These are phyloP conservation scores for Graphilbum sp. DNA, from an alignment of 2,329 filamentous ascomycete species.

Conservation along the genomic window DNA sequence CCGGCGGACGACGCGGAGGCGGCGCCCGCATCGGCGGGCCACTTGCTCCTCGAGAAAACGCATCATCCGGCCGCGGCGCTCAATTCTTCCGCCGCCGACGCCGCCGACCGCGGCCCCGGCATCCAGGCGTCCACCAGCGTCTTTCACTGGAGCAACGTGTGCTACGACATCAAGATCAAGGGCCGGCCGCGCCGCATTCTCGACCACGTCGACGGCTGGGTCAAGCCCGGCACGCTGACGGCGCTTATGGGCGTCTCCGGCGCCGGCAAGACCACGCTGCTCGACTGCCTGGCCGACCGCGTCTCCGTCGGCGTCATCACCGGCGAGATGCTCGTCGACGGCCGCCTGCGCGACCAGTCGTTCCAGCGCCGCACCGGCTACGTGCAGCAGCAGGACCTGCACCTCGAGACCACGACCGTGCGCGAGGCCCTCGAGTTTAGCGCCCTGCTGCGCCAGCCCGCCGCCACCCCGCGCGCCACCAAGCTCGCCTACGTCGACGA, in stretches of 20 bases:
- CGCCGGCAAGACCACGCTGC: slow-evolving; percentile 78
- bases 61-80: neutral
- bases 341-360: slow-evolving; percentile 52
- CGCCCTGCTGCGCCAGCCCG: slow-evolving; percentile 70
- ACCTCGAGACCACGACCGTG: slow-evolving; percentile 68
- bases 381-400: slow-evolving; percentile 83
- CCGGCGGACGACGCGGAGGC: slow-evolving; percentile 42
- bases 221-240: slow-evolving; percentile 79
- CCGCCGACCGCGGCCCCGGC: slow-evolving; percentile 25
- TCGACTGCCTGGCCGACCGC: slow-evolving; percentile 73
- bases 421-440: slow-evolving; percentile 78
- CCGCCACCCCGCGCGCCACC: slow-evolving; percentile 52
- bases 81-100: neutral
- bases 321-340: slow-evolving; percentile 60
- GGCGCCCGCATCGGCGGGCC: too few species aligned
- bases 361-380: slow-evolving; percentile 90
- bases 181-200: slow-evolving; percentile 59
- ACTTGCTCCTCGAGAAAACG: neutral
- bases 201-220: slow-evolving; percentile 80
- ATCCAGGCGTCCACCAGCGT: slow-evolving; percentile 49
- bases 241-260: slow-evolving; percentile 84
- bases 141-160: slow-evolving; percentile 75
- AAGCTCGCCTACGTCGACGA: slow-evolving; percentile 81
- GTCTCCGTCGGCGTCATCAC: slow-evolving; percentile 77
- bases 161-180: slow-evolving; percentile 66